Evolutionary conservation across 2,329 filamentous ascomycete genomes (phyloP).

Genomic region (Fusarium humuli): DNA sequence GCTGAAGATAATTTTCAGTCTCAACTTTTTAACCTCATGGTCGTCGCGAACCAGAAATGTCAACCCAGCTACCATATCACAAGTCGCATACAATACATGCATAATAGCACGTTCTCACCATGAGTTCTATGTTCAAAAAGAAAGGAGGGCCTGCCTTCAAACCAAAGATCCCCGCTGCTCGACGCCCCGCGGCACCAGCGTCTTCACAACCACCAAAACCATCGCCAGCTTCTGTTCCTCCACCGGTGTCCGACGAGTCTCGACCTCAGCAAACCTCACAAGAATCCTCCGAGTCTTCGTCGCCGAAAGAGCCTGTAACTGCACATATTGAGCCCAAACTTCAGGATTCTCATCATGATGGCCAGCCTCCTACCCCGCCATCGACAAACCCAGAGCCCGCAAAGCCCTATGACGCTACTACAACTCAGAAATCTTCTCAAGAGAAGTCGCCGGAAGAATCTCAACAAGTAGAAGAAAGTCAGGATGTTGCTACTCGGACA

Average conservation of each 20-base stretch:
- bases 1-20: constrained; percentile 38
- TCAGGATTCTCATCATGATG: constrained; percentile 24
- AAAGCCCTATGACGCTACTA: constrained; percentile 18
- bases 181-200: constrained; percentile 59
- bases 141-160: constrained; percentile 72
- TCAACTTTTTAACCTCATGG: constrained; percentile 7
- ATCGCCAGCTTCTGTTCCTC: constrained; percentile 19
- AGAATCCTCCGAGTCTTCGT: constrained; percentile 3
- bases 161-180: constrained; percentile 72
- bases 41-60: constrained; percentile 33
- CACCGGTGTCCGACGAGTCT: constrained; percentile 23
- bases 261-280: constrained; percentile 18
- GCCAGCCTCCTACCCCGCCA: constrained; percentile 43
- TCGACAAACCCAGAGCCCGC: constrained; percentile 31
- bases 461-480: background rate
- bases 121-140: constrained; percentile 78
- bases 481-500: background rate
- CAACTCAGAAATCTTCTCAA: constrained; percentile 1
- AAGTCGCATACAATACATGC: constrained; percentile 30
- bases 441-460: constrained; percentile 1
- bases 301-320: background rate
- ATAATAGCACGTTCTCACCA: constrained; percentile 52
- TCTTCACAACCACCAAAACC: constrained; percentile 41
- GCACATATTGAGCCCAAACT: constrained; percentile 14
- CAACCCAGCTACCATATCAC: constrained; percentile 20